A percentile compares a stretch with the other conserved stretches of the same genome.
phyloP scores from a whole-genome alignment of 2,329 filamentous ascomycete species.

The Fusarium abutilonis region DNA sequence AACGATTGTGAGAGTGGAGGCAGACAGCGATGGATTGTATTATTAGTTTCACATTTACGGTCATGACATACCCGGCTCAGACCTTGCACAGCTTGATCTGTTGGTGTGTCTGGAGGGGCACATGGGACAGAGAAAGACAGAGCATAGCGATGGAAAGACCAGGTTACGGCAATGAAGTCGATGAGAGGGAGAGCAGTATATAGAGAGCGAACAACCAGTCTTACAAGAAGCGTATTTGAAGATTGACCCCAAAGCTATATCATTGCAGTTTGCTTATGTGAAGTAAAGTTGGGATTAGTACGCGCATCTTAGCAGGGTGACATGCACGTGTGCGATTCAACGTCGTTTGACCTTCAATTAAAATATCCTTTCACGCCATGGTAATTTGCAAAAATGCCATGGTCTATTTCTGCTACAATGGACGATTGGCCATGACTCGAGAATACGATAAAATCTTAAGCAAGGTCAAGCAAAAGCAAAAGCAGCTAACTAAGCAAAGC shows the following conservation, averaged over 20 bases:
- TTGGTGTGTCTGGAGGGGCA: slow-evolving; percentile 13
- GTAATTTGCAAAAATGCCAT: slow-evolving; percentile 31
- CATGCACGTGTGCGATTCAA: too few relatives aligned
- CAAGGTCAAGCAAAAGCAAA: neutral
- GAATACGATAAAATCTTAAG: neutral
- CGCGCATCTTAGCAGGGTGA: neutral
- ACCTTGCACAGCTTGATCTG: slow-evolving; percentile 31
- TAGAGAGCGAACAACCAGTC: slow-evolving; percentile 22
- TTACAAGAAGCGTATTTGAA: slow-evolving; percentile 27
- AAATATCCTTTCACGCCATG: slow-evolving; percentile 1
- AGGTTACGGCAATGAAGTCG: slow-evolving; percentile 17
- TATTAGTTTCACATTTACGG: slow-evolving; percentile 44
- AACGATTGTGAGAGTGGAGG: neutral
- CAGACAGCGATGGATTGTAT: slow-evolving; percentile 30
- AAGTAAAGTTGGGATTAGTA: neutral
- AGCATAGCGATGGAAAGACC: slow-evolving; percentile 11
- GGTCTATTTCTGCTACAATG: neutral
- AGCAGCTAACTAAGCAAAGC: neutral
- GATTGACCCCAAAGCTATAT: slow-evolving; percentile 6
- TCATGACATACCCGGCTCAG: slow-evolving; percentile 43
- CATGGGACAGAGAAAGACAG: slow-evolving; percentile 6
- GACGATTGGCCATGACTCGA: slow-evolving; percentile 22
- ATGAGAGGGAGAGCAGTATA: slow-evolving; percentile 15
- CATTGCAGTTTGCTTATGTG: neutral
- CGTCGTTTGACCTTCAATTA: neutral